Percentiles rank a stretch among this genome's conserved stretches.
These are phyloP conservation scores for Salix arbutifolia DNA, from an alignment of 345 rosid genomes.

Conservation along the genomic window DNA sequence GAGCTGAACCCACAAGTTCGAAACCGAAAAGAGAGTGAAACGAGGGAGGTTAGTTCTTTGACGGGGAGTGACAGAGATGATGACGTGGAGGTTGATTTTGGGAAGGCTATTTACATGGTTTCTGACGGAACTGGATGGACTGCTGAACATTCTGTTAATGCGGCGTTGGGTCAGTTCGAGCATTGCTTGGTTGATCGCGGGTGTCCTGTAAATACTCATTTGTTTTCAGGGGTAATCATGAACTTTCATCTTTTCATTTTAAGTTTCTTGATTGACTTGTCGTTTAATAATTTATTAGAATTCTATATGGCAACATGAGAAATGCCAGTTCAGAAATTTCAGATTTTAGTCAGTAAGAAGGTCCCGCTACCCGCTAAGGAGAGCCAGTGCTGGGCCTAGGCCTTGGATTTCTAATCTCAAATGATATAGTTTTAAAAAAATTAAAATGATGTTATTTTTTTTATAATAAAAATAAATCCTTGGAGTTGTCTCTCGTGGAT, in stretches of 20 bases:
- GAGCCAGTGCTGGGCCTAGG: too few relatives aligned
- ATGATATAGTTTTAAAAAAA: too few relatives aligned
- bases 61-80: constrained; percentile 19
- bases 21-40: background rate
- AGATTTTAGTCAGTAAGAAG: too few relatives aligned
- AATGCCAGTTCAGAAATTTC: too few relatives aligned
- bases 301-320: background rate
- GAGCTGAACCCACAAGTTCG: constrained; percentile 14
- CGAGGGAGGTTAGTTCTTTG: background rate
- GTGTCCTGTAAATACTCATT: constrained; percentile 84
- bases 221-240: constrained; percentile 77
- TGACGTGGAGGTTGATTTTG: constrained; percentile 29
- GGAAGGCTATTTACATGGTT: constrained; percentile 71
- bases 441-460: too few relatives aligned
- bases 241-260: background rate
- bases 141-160: constrained; percentile 77
- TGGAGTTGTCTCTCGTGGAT: too few relatives aligned
- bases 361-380: too few relatives aligned
- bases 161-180: constrained; percentile 89
- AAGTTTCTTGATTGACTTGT: background rate
- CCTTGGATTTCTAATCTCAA: too few relatives aligned
- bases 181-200: constrained; percentile 83
- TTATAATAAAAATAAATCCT: too few relatives aligned
- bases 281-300: background rate
- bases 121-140: constrained; percentile 99